phyloP scores from a whole-genome alignment of 805 yeast genomes.

The Suhomyces vadensis region DNA sequence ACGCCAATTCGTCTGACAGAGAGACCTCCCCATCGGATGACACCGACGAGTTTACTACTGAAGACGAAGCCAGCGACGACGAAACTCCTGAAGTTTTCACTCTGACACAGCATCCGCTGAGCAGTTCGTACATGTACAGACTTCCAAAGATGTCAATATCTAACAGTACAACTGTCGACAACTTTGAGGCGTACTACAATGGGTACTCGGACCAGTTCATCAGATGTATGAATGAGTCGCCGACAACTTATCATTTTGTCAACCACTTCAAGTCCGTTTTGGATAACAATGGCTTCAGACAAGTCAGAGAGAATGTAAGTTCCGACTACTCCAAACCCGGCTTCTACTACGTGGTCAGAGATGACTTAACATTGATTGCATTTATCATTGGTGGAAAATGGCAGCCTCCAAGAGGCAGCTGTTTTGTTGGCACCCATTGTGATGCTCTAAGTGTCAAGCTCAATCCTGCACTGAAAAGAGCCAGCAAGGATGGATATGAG shows the following conservation, averaged over 20 bases:
- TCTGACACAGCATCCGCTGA: too few species aligned
- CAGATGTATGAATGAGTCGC: constrained; percentile 35
- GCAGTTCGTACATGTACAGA: constrained; percentile 10
- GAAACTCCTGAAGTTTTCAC: too few species aligned
- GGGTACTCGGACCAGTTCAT: constrained; percentile 25
- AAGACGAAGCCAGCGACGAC: background rate
- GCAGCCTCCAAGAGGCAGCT: constrained; percentile 31
- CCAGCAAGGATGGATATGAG: constrained; percentile 32
- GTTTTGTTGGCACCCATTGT: constrained; percentile 34
- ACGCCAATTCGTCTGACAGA: background rate
- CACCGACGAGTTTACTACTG: background rate
- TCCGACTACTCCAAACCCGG: constrained; percentile 16
- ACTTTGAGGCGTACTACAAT: constrained; percentile 15
- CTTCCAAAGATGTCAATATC: constrained; percentile 6
- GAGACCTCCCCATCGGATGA: constrained; percentile 2
- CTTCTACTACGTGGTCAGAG: constrained; percentile 30
- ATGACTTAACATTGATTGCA: constrained; percentile 37
- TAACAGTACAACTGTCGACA: background rate
- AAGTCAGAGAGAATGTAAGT: constrained; percentile 24
- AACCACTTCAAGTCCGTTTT: constrained; percentile 24
- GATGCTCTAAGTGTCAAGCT: constrained; percentile 40
- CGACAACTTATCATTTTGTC: constrained; percentile 44
- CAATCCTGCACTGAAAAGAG: constrained; percentile 24
- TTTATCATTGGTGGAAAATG: constrained; percentile 40
- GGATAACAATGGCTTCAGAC: constrained; percentile 28